Evolutionary conservation across 2,329 filamentous ascomycete genomes (phyloP).

Genomic region (Samsoniella hepiali): DNA sequence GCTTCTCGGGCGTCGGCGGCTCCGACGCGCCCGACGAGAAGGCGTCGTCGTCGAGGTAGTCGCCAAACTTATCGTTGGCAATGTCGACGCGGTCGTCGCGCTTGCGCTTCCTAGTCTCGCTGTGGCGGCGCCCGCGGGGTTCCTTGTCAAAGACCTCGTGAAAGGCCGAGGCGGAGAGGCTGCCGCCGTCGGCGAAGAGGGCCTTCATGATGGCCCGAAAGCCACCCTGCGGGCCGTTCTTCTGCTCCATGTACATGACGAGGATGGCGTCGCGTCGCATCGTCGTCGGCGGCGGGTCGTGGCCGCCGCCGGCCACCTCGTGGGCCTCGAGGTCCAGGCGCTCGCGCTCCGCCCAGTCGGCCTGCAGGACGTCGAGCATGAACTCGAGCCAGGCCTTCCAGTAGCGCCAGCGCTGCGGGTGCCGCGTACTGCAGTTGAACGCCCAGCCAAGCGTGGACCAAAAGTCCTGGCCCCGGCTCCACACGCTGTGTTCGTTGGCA

Average conservation of each 20-base stretch:
- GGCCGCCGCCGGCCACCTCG: constrained; percentile 23
- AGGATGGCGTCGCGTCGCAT: constrained; percentile 56
- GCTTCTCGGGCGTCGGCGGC: constrained; percentile 43
- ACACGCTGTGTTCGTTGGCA: constrained; percentile 65
- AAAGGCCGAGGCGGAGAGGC: constrained; percentile 53
- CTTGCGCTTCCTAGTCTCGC: constrained; percentile 48
- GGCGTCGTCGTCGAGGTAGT: constrained; percentile 58
- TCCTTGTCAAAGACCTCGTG: constrained; percentile 67
- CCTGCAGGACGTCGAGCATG: constrained; percentile 74
- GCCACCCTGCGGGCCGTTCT: constrained; percentile 43
- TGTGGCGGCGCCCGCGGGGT: constrained; percentile 35
- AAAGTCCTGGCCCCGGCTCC: constrained; percentile 76
- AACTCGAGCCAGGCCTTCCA: constrained; percentile 80
- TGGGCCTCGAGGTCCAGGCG: constrained; percentile 42
- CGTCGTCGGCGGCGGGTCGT: constrained; percentile 25
- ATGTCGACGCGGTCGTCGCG: constrained; percentile 49
- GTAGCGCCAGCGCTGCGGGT: constrained; percentile 72
- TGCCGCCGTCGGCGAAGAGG: constrained; percentile 62
- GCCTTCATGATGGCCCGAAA: constrained; percentile 60
- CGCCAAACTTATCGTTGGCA: constrained; percentile 57
- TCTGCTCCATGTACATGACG: constrained; percentile 53
- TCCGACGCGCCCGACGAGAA: constrained; percentile 46
- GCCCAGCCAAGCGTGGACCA: constrained; percentile 90
- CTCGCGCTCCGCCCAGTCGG: constrained; percentile 61
- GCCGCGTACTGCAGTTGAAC: constrained; percentile 77